Base-by-base conservation (phyloP, 306 rosid genomes). In the Prinsepia uniflora region DNA sequence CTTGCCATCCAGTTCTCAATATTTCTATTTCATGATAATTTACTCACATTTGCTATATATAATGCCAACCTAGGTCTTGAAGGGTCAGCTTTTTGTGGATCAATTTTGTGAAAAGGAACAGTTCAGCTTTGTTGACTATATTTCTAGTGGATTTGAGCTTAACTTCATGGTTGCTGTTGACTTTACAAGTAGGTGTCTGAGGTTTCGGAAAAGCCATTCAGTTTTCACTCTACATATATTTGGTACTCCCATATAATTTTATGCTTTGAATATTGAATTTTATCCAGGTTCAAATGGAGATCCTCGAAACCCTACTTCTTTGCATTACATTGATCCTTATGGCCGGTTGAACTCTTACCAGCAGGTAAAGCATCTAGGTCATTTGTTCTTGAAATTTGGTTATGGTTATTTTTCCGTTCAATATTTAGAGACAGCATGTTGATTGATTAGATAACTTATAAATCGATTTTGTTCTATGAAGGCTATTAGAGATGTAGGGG, bases 81-180 rank as follows among this genome's bases (percentile, higher is more conserved):
- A 90, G 83, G 89, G 97, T 67, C 88, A 86, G 79, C 80, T 94
- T 20, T 90, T 86, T 74, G 97, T 90, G 77, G 97, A 94, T 58
- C 87, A 76, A 17, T 90, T 77, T 46, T 10, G 40, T 57, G 95
- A 89, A 81, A 94, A 79, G 81, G 82, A 82, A 46, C 96, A 84
- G 14, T 86, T 77, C 79, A 90, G 85, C 70, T 94, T 94, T 79
- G 73, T 94, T 19, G 99, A 94, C 68, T 94, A 94, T 81, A 86
- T 90, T 77, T 88, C 95, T 17, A 86, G 83, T 73, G 97, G 97
- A 59, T 94, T 89, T 82, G 89, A 89, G 82, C 87, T 94, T 18
- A 94, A 91, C 80, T 94, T 89, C 74, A 90, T 90, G 99, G 97
- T 94, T 61, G 97, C 95, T 5, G 83, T 94, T 15, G 98, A 94